phyloP scores from a whole-genome alignment of 768 basidiomycete species.

The Russula sp. region DNA sequence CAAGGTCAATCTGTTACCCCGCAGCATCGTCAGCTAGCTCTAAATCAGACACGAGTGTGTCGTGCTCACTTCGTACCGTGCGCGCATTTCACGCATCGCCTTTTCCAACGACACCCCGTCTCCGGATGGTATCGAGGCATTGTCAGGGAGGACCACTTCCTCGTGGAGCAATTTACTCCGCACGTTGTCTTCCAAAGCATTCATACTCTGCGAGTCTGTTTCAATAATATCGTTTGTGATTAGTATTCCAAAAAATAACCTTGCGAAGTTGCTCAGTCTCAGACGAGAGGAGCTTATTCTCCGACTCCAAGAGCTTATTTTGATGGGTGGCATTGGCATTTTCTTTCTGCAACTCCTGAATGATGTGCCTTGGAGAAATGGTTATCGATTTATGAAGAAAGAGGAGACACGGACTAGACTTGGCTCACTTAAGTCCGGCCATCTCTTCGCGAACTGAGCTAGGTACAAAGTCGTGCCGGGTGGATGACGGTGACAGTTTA shows the following conservation, averaged over 20 bases:
- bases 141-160: constrained; percentile 34
- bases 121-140: constrained; percentile 20
- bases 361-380: constrained; percentile 57
- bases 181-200: constrained; percentile 66
- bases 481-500: constrained; percentile 26
- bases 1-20: constrained; percentile 47
- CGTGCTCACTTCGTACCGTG: constrained; percentile 44
- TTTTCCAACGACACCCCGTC: constrained; percentile 38
- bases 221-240: not conserved
- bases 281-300: constrained; percentile 60
- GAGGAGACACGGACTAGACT: not conserved
- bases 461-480: constrained; percentile 39
- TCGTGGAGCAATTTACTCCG: constrained; percentile 51
- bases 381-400: not conserved
- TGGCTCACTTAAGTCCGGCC: constrained; percentile 68
- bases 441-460: constrained; percentile 56
- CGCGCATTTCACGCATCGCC: constrained; percentile 40
- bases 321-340: constrained; percentile 52
- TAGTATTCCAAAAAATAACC: constrained; percentile 31
- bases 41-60: not conserved
- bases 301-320: constrained; percentile 65
- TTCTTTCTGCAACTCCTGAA: constrained; percentile 84
- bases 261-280: constrained; percentile 70
- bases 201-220: constrained; percentile 49
- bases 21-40: not conserved